Base-by-base conservation (phyloP, 495 filamentous ascomycete species). In the Penicillium herquei region DNA sequence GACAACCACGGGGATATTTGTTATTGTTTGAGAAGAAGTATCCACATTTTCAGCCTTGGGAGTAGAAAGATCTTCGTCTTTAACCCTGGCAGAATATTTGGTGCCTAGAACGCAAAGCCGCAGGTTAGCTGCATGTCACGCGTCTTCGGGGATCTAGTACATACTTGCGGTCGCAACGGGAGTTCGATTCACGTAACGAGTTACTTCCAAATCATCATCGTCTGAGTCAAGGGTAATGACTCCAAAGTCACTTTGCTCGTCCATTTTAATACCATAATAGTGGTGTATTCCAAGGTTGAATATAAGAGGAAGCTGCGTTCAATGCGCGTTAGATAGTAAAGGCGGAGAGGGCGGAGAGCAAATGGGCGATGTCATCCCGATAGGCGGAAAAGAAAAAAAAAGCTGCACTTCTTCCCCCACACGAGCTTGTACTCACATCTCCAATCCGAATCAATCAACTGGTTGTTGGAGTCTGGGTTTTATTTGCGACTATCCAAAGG, bases 191-290 rank as follows among this genome's bases (percentile, higher is more conserved):
- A 51, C 49, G 51, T 68, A 65, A 18, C 51, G 56, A 41, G 70
- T 66, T 45, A 57, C 54, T 49, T 76, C 68, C 34, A 76, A 55
- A 53, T 77, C 75, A 44, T 79, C 75, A 48, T 78, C 73, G 42
- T 70, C 71, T 10, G 68, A 70, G 55, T 68, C 65, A 44, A 71
- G 53, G 0, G 53, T 64, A n/a, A 66, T 68, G 21, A 61, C 55
- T 48, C 73, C 70, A 4, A 57, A 50, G 7, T 55, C 37, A 37
- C 54, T 13, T 9, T 18, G 30, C 31, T 44, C 39, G 6, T 49
- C 43, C 62, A 68, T 68, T 12, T 51, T 51, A 12, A n/a, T 42
- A 54, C 39, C 52, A 64, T 58, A 52, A 33, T 45, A 37, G 34
- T 37, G 34, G 34, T 37, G 34, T 10, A 13, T 10, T n/a, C n/a